Conservation (phyloP, 129 eudicot genomes). For the Arctium lappa region DNA sequence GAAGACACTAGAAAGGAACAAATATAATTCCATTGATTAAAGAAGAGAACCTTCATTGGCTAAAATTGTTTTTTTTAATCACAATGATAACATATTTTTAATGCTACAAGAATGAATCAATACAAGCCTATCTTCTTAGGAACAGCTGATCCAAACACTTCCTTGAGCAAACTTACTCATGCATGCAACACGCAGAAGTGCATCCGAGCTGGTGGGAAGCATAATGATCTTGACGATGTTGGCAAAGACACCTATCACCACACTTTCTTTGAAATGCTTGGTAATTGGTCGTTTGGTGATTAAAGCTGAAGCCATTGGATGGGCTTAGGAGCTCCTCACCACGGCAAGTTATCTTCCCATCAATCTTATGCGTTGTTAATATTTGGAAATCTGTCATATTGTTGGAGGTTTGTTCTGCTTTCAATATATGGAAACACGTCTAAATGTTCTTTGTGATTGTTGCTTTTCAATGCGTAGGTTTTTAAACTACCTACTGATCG, state of each 20-base stretch:
- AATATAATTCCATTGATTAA: too few relatives aligned
- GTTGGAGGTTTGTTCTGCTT: too few relatives aligned
- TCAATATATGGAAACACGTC: background rate
- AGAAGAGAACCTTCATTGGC: too few relatives aligned
- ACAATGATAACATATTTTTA: background rate
- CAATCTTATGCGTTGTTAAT: too few relatives aligned
- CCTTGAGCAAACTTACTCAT: conserved; percentile 72
- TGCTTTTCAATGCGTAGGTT: conserved; percentile 55
- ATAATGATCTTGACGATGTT: conserved; percentile 95
- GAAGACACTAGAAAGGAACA: too few relatives aligned
- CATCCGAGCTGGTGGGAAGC: conserved; percentile 95
- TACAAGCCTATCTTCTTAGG: conserved; percentile 93
- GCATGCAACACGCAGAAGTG: conserved; percentile 97
- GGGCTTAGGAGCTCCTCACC: conserved; percentile 97
- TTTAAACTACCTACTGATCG: conserved; percentile 67
- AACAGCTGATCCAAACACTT: conserved; percentile 75
- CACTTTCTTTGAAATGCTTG: conserved; percentile 97
- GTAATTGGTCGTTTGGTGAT: conserved; percentile 97
- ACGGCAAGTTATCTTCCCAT: conserved; percentile 24
- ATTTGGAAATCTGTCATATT: too few relatives aligned
- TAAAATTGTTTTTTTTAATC: too few relatives aligned
- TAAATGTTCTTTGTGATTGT: too few relatives aligned
- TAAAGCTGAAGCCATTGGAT: conserved; percentile 82
- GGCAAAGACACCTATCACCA: conserved; percentile 98
- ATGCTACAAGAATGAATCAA: conserved; percentile 86